These are phyloP conservation scores for Cylindrotheca fusiformis DNA, from an alignment of 108 stramenopile genomes.

Conservation along the genomic window DNA sequence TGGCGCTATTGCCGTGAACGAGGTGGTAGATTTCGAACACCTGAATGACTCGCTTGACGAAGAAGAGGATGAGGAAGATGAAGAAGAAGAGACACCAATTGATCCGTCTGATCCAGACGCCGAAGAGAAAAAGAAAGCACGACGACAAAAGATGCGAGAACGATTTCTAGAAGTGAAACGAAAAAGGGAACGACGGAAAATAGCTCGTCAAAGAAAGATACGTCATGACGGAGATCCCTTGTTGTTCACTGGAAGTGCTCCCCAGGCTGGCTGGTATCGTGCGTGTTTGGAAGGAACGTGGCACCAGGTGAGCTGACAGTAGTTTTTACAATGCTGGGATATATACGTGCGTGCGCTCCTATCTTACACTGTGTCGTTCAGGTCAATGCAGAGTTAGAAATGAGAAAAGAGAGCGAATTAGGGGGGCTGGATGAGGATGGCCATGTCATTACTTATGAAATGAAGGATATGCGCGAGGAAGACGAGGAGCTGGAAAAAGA, in stretches of 20 bases:
- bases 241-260: conserved; percentile 41
- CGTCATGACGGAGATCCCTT: conserved; percentile 64
- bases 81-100: conserved; percentile 29
- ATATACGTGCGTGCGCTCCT: background rate
- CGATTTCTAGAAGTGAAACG: conserved; percentile 28
- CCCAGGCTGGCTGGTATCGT: conserved; percentile 72
- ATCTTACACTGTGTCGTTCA: conserved; percentile 10
- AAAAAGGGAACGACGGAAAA: conserved; percentile 30
- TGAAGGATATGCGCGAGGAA: conserved; percentile 51
- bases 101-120: conserved; percentile 27
- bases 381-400: conserved; percentile 75
- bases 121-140: conserved; percentile 20
- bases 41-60: conserved; percentile 29
- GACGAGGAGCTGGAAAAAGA: conserved; percentile 62
- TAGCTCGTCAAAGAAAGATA: conserved; percentile 32
- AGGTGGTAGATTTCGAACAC: conserved; percentile 67
- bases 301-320: conserved; percentile 30
- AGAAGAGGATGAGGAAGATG: conserved; percentile 18
- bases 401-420: conserved; percentile 64
- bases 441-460: conserved; percentile 62
- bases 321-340: background rate
- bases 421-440: conserved; percentile 61
- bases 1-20: conserved; percentile 6
- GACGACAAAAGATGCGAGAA: conserved; percentile 36
- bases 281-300: conserved; percentile 56